Base-by-base conservation (phyloP, 2,329 filamentous ascomycete genomes). In the Fusarium sambucinum region DNA sequence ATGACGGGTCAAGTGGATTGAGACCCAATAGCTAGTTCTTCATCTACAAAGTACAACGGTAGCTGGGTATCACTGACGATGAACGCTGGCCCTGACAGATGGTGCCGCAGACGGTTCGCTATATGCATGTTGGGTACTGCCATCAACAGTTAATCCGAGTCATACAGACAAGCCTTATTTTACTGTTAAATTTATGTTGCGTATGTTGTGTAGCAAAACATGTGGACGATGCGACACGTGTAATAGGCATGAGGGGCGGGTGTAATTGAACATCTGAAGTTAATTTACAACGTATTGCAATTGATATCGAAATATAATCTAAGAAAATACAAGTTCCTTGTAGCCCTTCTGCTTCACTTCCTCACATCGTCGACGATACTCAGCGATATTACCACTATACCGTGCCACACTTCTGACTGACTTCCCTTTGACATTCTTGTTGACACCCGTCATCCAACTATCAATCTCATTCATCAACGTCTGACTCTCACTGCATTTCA, bases 391-490 rank as follows among this genome's bases (percentile, higher is more conserved):
- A 0, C 69, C 69, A 3, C 66, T 65, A 5, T 72, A 70, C 8
- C 69, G 42, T 1, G 6, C 83, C 80, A 54, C 77, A 27, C 81
- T 75, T 5, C 80, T 78, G 33, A 85, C 77, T n/a, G 74, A 77
- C 58, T 79, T 81, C 37, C 80, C 77, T 71, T 84, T 84, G 21
- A 86, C 70, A 55, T 86, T 85, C 59, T 77, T 83, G 55, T 86
- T 86, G 0, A 86, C 81, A 1, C 84, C 84, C 19, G 84, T 86
- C 82, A 86, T 84, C 85, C 84, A 87, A 8, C 79, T 81, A 58
- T 86, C 83, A 1, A 73, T 47, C 21, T 72, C 64, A 14, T 72
- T 72, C 2, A 78, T 74, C 27, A 86, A 69, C 1, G 80, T 51
- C 13, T 70, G 70, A 0, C 83, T 83, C 48, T 80, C 73, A 2